Base-by-base conservation (phyloP, 1,284 basidiomycete genomes). In the Cutaneotrichosporon mucoides region DNA sequence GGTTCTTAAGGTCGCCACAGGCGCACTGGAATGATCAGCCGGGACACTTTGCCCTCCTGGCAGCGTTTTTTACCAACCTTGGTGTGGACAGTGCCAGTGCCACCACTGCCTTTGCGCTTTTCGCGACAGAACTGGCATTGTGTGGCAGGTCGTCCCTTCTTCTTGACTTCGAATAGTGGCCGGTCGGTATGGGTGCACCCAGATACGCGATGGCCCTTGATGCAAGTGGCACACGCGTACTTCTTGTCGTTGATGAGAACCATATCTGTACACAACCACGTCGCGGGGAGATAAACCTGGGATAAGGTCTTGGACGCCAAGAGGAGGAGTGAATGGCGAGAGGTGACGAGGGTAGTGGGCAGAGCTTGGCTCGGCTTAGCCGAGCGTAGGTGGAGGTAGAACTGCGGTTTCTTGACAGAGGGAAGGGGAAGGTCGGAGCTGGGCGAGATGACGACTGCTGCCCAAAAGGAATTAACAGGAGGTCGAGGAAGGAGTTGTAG, bases 191-290 rank as follows among this genome's bases (percentile, higher is more conserved):
- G 88, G 59, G 85, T 84, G 76, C 88, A 90, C 49, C 84, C 82
- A 8, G 87, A 88, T 11, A 88, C 88, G 42, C 88, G 85, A 78
- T 90, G 88, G 10, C 88, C 88, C 76, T 89, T 89, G 77, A 90
- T 89, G 78, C 88, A 90, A 46, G 87, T 87, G 76, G 87, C 87
- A 71, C 88, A 89, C 64, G 65, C 65, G 46, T 68, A 77, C 63
- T 90, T 90, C 81, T 87, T 89, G 75, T 84, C 85, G 77, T 84
- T 85, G 73, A 90, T 83, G 71, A 87, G 81, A 68, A 90, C 88
- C 88, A 77, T 77, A 44, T 15, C 61, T 62, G 48, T 16, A 8
- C 38, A 40, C 38, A 40, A 12, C 38, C 38, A 24, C 2, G 24
- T 24, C 24, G 24, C 24, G 24, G 24, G 24, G 24, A 24, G 24